phyloP scores from a whole-genome alignment of 192 early-diverging fungal species.

The Coemansia nantahalensis region DNA sequence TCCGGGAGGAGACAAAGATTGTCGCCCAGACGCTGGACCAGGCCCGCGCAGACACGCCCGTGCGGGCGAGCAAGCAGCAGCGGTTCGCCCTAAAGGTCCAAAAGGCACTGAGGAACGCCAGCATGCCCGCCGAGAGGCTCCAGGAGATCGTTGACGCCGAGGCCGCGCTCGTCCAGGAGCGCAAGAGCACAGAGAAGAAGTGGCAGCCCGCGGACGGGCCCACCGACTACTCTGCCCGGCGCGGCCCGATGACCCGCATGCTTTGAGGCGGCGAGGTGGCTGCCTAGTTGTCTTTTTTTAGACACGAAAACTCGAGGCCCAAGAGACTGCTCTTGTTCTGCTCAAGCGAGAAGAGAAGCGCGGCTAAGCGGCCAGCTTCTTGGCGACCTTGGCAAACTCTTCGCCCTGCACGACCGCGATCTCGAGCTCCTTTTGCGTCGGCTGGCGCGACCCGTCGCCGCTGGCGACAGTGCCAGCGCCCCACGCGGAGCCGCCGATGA shows the following conservation, averaged over 20 bases:
- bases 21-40: conserved; percentile 24
- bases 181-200: too few relatives aligned
- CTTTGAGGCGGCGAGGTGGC: neutral
- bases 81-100: conserved; percentile 36
- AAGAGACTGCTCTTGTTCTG: neutral
- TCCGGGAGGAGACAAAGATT: conserved; percentile 34
- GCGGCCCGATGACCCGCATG: conserved; percentile 48
- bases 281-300: neutral
- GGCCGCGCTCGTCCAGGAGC: conserved; percentile 16
- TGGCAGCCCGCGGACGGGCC: too few relatives aligned
- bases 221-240: neutral
- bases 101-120: conserved; percentile 36
- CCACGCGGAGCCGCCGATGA: conserved; percentile 66
- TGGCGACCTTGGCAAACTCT: conserved; percentile 54
- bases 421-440: conserved; percentile 64
- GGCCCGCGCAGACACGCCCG: conserved; percentile 19
- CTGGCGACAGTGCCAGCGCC: conserved; percentile 66
- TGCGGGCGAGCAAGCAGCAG: conserved; percentile 29
- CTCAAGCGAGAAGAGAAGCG: neutral
- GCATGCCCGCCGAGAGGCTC: conserved; percentile 30
- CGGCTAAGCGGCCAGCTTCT: conserved; percentile 44
- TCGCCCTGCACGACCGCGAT: conserved; percentile 62
- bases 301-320: too few relatives aligned
- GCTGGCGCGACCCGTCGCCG: conserved; percentile 66
- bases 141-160: conserved; percentile 45